phyloP scores from a whole-genome alignment of 768 basidiomycete genomes.

The Pleurotus ostreatus region DNA sequence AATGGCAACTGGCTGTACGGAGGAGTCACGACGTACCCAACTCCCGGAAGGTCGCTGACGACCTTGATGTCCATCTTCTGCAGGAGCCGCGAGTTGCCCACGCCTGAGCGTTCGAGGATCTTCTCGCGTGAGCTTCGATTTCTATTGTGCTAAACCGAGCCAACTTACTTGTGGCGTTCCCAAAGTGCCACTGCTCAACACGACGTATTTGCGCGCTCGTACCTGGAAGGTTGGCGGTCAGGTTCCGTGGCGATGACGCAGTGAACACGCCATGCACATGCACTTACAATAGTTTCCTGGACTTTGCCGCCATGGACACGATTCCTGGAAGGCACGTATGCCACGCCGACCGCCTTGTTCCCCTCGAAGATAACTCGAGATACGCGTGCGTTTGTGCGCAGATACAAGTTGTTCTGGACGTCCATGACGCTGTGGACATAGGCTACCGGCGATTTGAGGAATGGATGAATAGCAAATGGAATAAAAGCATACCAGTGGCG shows the following conservation, averaged over 20 bases:
- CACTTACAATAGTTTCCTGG: slow-evolving; percentile 49
- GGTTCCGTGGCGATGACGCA: neutral
- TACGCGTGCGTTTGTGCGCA: slow-evolving; percentile 64
- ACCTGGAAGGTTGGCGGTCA: slow-evolving; percentile 16
- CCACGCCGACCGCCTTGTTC: slow-evolving; percentile 67
- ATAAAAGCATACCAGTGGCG: slow-evolving; percentile 45
- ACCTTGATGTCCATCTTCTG: slow-evolving; percentile 57
- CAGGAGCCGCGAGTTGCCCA: slow-evolving; percentile 51
- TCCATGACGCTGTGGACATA: slow-evolving; percentile 74
- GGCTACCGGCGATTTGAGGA: slow-evolving; percentile 26
- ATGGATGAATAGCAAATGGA: neutral
- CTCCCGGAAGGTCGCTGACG: slow-evolving; percentile 67
- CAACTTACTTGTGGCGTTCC: slow-evolving; percentile 50
- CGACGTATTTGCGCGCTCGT: slow-evolving; percentile 62
- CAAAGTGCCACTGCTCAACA: slow-evolving; percentile 62
- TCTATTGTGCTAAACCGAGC: neutral
- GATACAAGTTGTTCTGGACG: slow-evolving; percentile 59
- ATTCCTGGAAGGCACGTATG: slow-evolving; percentile 63
- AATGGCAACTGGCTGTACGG: neutral
- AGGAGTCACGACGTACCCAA: slow-evolving; percentile 40
- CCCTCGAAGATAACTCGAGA: slow-evolving; percentile 71
- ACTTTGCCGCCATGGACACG: slow-evolving; percentile 47
- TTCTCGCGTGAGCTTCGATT: neutral
- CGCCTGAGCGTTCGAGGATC: slow-evolving; percentile 72
- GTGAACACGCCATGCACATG: neutral